A percentile compares a stretch with the other conserved stretches of the same genome.
Evolutionary conservation across 768 basidiomycete species (phyloP).

Genomic region (Boletellus sp.): DNA sequence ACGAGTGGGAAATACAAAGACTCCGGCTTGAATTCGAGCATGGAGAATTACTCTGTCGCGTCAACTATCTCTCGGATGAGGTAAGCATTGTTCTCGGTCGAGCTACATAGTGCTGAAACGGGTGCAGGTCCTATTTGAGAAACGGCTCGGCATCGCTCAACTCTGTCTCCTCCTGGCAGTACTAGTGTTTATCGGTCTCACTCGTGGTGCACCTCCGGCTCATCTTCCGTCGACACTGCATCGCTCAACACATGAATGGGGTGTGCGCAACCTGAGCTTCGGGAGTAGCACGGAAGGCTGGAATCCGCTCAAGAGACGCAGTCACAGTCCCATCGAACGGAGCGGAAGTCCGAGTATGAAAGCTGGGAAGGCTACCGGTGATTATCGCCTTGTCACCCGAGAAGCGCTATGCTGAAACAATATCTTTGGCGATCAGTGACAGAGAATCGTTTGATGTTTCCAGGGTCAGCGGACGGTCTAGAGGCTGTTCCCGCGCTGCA

Average conservation of each 20-base stretch:
- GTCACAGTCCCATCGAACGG: conserved; percentile 28
- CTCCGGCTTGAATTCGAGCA: conserved; percentile 68
- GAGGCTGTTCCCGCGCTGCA: background rate
- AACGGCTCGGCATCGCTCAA: conserved; percentile 85
- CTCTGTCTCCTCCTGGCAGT: conserved; percentile 79
- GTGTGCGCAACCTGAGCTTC: conserved; percentile 51
- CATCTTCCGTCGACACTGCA: conserved; percentile 6
- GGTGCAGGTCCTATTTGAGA: conserved; percentile 75
- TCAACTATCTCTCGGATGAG: conserved; percentile 79
- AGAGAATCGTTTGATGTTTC: conserved; percentile 1
- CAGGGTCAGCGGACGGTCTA: background rate
- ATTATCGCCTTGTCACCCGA: background rate
- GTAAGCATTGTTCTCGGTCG: conserved; percentile 36
- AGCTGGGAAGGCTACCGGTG: conserved; percentile 14
- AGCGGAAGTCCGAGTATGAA: conserved; percentile 8
- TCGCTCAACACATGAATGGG: conserved; percentile 48
- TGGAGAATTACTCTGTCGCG: conserved; percentile 57
- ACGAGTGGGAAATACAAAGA: conserved; percentile 69
- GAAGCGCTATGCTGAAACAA: background rate
- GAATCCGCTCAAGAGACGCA: conserved; percentile 24
- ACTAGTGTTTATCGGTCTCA: conserved; percentile 82
- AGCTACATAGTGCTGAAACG: background rate
- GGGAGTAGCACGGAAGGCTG: conserved; percentile 47
- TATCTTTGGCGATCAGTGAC: background rate
- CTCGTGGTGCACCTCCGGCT: conserved; percentile 56